Evolutionary conservation across 106 monocot genomes (phyloP).

Genomic region (Xerophyta viscosa): DNA sequence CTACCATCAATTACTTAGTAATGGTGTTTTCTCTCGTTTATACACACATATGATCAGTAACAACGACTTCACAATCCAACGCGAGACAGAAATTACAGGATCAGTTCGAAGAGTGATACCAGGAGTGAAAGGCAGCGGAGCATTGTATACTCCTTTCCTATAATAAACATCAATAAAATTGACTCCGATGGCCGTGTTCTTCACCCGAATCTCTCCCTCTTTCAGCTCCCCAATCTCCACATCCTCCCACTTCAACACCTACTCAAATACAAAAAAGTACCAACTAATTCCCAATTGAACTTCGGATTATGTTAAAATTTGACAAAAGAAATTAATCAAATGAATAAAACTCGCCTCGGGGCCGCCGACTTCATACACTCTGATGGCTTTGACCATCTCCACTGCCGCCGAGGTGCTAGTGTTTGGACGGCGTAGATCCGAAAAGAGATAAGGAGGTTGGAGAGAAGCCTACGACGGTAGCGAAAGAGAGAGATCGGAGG

Average conservation of each 20-base stretch:
- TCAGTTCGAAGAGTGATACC: slow-evolving; percentile 22
- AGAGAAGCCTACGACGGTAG: too few relatives aligned
- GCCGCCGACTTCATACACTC: slow-evolving; percentile 70
- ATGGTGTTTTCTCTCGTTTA: too few relatives aligned
- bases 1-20: too few relatives aligned
- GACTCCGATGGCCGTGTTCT: slow-evolving; percentile 86
- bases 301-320: not conserved
- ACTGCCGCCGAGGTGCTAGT: not conserved
- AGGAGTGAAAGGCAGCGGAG: slow-evolving; percentile 64
- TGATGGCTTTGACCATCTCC: slow-evolving; percentile 74
- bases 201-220: slow-evolving; percentile 82
- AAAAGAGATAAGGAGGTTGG: too few relatives aligned
- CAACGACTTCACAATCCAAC: not conserved
- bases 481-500: too few relatives aligned
- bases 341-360: slow-evolving; percentile 86
- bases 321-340: too few relatives aligned
- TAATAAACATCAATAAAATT: slow-evolving; percentile 92
- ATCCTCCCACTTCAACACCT: slow-evolving; percentile 97
- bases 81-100: not conserved
- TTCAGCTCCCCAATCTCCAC: slow-evolving; percentile 89
- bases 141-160: slow-evolving; percentile 66
- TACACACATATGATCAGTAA: not conserved
- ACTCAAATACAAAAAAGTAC: too few relatives aligned
- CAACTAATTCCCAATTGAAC: too few relatives aligned
- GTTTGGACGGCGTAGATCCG: too few relatives aligned